Base-by-base conservation (phyloP, 1,139 yeast genomes). In the Zygosaccharomyces sapae region DNA sequence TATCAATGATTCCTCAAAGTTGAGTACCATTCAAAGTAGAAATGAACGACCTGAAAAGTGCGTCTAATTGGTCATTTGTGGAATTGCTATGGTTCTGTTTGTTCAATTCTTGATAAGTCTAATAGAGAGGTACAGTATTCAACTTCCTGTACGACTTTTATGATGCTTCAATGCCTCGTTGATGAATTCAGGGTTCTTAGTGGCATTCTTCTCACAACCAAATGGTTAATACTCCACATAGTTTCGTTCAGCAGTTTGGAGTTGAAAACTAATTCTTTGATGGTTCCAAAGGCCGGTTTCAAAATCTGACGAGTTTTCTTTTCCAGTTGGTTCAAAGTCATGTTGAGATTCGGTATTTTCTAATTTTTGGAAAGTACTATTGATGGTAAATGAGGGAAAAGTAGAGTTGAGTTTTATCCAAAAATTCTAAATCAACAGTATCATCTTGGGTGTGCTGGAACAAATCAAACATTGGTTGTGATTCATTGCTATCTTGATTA, bases 371-470 rank as follows among this genome's bases (percentile, higher is more conserved):
- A 62, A 55, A 42, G 65, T 42, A 10, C 55, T 49, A 6, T 52
- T 47, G 2, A 59, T 59, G 31, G 55, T 41, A 10, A 56, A 40
- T 5, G 58, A 48, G 24, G 67, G 55, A 33, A 63, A 54, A 13
- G 59, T 56, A 7, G 63, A 53, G 24, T 61, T 57, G 55, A 41
- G 63, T 48, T 4, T 61, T 56, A 18, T 56, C 52, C 39, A 67
- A 46, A 2, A 63, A 61, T 4, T 55, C 53, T 27, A 67, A 54
- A 29, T 68, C 60, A 6, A 56, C 59, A 27, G 63, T 54, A n/a
- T 54, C 53, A 47, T 67, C 64, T 12, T 55, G 51, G 6, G 68
- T 61, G 38, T 51, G 47, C 34, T 49, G 43, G 43, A 62, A 52
- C 31, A 65, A 44, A 19, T 51, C 44, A 43, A 59, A 57, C 31